Percentiles rank a stretch among this genome's conserved stretches.
These are phyloP conservation scores for Backusella luteola DNA, from an alignment of 192 early-diverging fungal species.

Conservation along the genomic window DNA sequence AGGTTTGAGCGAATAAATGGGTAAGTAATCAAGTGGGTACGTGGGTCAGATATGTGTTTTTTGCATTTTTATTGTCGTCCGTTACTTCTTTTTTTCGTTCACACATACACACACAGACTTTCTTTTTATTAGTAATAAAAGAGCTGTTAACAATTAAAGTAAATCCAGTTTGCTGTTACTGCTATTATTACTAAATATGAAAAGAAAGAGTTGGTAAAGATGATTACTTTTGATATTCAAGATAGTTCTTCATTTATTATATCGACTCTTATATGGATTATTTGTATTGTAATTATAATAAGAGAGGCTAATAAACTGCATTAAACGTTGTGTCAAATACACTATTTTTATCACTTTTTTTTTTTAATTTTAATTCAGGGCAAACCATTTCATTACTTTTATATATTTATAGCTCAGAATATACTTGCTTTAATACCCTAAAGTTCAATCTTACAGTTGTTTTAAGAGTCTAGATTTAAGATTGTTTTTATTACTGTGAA, in stretches of 20 bases:
- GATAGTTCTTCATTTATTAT: background rate
- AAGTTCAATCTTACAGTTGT: background rate
- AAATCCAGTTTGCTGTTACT: background rate
- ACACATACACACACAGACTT: background rate
- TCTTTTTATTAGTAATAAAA: background rate
- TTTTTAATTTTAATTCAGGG: slow-evolving; percentile 2
- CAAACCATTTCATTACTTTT: background rate
- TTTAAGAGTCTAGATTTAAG: slow-evolving; percentile 1
- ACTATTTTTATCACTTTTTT: background rate
- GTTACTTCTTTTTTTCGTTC: background rate
- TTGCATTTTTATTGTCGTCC: background rate
- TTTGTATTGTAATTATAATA: background rate
- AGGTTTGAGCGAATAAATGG: background rate
- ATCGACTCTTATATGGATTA: background rate
- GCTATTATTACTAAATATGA: background rate
- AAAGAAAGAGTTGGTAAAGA: background rate
- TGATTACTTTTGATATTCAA: background rate
- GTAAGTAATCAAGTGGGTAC: background rate
- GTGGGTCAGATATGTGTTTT: background rate
- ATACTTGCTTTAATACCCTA: background rate
- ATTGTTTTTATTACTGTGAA: background rate
- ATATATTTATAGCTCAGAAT: background rate
- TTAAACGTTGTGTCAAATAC: background rate
- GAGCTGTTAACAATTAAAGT: background rate
- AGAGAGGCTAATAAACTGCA: background rate